Evolutionary conservation across 106 monocot species (phyloP).

Genomic region (Agapanthus africanus): DNA sequence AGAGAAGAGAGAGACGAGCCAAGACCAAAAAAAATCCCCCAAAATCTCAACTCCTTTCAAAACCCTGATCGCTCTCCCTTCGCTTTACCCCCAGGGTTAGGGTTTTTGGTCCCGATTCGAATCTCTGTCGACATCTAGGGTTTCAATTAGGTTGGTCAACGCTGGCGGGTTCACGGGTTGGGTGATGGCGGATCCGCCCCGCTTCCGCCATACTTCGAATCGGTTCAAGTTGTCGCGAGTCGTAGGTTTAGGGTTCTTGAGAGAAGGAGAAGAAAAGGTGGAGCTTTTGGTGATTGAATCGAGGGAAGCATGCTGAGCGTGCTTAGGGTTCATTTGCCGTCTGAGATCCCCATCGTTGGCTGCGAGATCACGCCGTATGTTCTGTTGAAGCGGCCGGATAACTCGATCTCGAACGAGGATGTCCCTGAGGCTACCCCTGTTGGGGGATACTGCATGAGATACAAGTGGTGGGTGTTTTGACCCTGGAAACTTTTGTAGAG

Average conservation of each 20-base stretch:
- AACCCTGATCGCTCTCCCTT: conserved; percentile 6
- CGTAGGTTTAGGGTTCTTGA: conserved; percentile 19
- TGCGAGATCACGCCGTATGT: conserved; percentile 86
- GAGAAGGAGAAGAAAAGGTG: background rate
- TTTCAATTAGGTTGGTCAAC: conserved; percentile 21
- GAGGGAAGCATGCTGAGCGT: conserved; percentile 59
- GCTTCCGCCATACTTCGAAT: conserved; percentile 9
- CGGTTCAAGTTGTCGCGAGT: background rate
- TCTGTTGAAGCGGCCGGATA: conserved; percentile 41
- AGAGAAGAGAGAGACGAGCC: too few relatives aligned
- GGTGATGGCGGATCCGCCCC: conserved; percentile 60
- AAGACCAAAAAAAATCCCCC: too few relatives aligned
- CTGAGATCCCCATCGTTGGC: conserved; percentile 72
- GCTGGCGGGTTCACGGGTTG: conserved; percentile 36
- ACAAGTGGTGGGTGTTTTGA: conserved; percentile 44
- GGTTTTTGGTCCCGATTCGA: background rate
- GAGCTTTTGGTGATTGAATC: conserved; percentile 3
- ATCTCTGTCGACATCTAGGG: background rate
- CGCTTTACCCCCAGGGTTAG: background rate
- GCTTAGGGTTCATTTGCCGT: conserved; percentile 59
- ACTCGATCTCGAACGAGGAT: conserved; percentile 35
- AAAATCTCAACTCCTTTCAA: conserved; percentile 5
- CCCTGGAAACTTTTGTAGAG: too few relatives aligned
- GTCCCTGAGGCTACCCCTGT: conserved; percentile 39
- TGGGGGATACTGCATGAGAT: conserved; percentile 52